Percentiles rank a stretch among this genome's conserved stretches.
Evolutionary conservation across 2,329 filamentous ascomycete species (phyloP).

Genomic region (Paraphoma chrysanthemicola): DNA sequence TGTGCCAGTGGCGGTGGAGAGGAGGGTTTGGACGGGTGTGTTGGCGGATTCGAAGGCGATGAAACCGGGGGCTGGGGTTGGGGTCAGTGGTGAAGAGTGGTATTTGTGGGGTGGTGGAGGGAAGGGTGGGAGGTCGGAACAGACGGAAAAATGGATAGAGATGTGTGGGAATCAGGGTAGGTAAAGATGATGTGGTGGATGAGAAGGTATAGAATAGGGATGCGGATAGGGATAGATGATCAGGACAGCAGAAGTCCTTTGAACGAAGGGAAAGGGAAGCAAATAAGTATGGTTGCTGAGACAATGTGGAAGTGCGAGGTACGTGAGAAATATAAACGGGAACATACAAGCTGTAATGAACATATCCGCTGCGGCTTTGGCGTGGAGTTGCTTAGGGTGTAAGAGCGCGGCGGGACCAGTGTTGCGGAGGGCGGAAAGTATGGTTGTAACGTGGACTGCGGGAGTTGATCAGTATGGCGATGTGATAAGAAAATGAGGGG

Average conservation of each 20-base stretch:
- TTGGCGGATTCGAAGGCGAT: slow-evolving; percentile 17
- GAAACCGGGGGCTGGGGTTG: slow-evolving; percentile 9
- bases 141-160: too few relatives aligned
- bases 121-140: too few relatives aligned
- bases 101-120: too few relatives aligned
- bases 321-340: not conserved
- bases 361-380: not conserved
- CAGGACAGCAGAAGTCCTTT: too few relatives aligned
- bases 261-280: too few relatives aligned
- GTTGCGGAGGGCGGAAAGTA: not conserved
- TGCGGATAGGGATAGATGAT: too few relatives aligned
- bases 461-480: too few relatives aligned
- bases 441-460: not conserved
- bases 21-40: slow-evolving; percentile 9
- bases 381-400: not conserved
- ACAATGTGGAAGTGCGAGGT: too few relatives aligned
- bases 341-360: not conserved
- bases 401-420: not conserved
- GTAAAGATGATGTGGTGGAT: too few relatives aligned
- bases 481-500: not conserved
- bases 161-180: too few relatives aligned
- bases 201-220: too few relatives aligned
- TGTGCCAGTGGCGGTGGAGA: slow-evolving; percentile 9
- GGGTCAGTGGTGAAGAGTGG: not conserved
- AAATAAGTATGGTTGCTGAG: too few relatives aligned